Percentiles rank a stretch among this genome's conserved stretches.
Conservation (phyloP, 2,329 filamentous ascomycete species). For the Dryadomyces quercivorus region DNA sequence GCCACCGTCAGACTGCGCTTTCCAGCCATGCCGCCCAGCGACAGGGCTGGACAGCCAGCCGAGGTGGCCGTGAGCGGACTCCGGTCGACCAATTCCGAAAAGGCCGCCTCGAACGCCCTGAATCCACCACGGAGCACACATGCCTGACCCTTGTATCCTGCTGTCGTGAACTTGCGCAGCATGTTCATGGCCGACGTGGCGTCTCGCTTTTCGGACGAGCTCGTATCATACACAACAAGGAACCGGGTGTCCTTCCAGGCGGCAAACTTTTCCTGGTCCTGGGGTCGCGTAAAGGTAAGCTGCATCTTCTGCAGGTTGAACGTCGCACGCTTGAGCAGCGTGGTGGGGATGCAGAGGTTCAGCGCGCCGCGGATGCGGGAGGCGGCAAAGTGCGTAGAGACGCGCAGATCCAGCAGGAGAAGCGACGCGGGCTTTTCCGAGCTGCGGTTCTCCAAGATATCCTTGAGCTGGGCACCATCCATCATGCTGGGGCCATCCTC, state of each 20-base stretch:
- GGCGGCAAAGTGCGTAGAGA: conserved; percentile 67
- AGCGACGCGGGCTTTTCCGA: conserved; percentile 23
- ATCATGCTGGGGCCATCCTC: conserved; percentile 40
- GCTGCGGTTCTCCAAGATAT: conserved; percentile 35
- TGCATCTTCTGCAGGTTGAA: conserved; percentile 82
- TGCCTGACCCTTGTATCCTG: conserved; percentile 64
- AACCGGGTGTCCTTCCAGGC: conserved; percentile 62
- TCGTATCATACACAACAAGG: conserved; percentile 79
- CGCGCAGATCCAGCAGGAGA: conserved; percentile 74
- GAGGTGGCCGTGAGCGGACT: conserved; percentile 18
- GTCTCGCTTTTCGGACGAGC: conserved; percentile 67
- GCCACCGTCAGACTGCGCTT: conserved; percentile 38
- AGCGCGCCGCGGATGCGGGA: conserved; percentile 69
- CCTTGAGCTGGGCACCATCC: conserved; percentile 38
- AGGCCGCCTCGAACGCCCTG: conserved; percentile 54
- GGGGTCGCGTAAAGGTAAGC: conserved; percentile 67
- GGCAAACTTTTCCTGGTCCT: conserved; percentile 60
- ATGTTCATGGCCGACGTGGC: conserved; percentile 72
- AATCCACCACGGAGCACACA: conserved; percentile 78
- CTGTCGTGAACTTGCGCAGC: conserved; percentile 80
- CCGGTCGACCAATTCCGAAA: conserved; percentile 51
- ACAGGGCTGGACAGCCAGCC: conserved; percentile 28
- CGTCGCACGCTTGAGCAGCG: conserved; percentile 76
- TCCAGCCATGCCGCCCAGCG: conserved; percentile 34
- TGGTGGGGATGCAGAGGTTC: conserved; percentile 91